Evolutionary conservation across 768 basidiomycete species (phyloP).

Genomic region (Xerocomellus dryophilus): DNA sequence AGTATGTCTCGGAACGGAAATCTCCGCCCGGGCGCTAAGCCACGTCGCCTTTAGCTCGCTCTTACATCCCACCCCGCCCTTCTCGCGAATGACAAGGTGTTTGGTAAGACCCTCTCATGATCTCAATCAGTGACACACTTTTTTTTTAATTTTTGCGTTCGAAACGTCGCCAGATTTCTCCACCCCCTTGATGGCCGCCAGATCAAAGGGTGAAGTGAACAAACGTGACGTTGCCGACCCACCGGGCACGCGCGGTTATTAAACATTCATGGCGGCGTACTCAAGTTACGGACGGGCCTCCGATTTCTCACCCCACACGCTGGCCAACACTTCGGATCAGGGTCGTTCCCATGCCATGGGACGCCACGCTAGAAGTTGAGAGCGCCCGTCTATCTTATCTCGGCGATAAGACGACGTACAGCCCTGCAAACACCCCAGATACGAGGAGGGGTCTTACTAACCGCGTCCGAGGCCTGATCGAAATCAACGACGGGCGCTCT

Average conservation of each 20-base stretch:
- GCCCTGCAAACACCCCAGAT: not conserved
- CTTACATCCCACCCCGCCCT: no score
- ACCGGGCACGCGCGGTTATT: constrained; percentile 1
- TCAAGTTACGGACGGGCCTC: not conserved
- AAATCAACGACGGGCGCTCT: not conserved
- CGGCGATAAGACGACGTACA: constrained; percentile 3
- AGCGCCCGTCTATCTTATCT: not conserved
- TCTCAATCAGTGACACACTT: not conserved
- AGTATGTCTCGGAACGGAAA: not conserved
- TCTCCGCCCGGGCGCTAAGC: not conserved
- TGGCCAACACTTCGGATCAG: no score
- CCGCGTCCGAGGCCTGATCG: not conserved
- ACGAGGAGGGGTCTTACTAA: not conserved
- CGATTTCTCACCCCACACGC: constrained; percentile 8
- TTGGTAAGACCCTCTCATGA: not conserved
- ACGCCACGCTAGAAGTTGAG: not conserved
- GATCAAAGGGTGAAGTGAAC: no score
- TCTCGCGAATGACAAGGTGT: no score
- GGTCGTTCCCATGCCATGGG: no score
- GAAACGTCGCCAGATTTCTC: not conserved
- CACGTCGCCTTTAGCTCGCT: no score
- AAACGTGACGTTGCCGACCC: not conserved
- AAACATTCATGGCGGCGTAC: not conserved
- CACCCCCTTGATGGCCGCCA: not conserved
- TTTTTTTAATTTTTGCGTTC: no score